A percentile compares a stretch with the other conserved stretches of the same genome.
Evolutionary conservation across 2,329 filamentous ascomycete genomes (phyloP).

Genomic region (Juglanconis juglandina): DNA sequence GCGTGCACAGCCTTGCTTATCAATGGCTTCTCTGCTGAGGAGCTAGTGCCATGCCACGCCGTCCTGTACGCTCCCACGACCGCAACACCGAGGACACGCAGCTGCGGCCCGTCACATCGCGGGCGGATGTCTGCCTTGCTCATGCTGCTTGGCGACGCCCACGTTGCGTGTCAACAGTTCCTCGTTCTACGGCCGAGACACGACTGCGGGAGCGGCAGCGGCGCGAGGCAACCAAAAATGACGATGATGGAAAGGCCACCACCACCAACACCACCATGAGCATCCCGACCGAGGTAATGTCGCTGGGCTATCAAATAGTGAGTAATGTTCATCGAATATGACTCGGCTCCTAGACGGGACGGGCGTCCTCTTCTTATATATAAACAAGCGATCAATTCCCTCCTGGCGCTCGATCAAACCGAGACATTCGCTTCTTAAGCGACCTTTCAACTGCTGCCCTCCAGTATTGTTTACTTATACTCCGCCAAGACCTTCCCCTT

Average conservation of each 20-base stretch:
- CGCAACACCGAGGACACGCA: neutral
- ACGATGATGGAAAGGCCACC: neutral
- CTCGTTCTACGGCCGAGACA: conserved; percentile 17
- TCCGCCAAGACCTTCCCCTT: neutral
- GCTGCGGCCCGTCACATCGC: neutral
- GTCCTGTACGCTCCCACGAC: neutral
- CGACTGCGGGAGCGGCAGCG: conserved; percentile 4
- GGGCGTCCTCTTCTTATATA: conserved; percentile 8
- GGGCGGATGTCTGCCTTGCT: conserved; percentile 4
- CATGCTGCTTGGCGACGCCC: conserved; percentile 1
- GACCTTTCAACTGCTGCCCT: neutral
- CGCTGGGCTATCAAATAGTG: neutral
- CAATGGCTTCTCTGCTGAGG: neutral
- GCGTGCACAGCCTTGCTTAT: neutral
- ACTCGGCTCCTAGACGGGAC: conserved; percentile 12
- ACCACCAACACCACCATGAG: neutral
- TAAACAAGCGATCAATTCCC: conserved; percentile 13
- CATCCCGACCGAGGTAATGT: conserved; percentile 1
- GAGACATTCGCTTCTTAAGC: conserved; percentile 21
- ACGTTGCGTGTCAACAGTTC: neutral
- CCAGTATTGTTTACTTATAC: neutral
- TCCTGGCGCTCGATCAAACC: conserved; percentile 18
- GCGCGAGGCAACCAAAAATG: neutral
- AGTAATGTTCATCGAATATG: conserved; percentile 6
- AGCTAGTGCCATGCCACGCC: neutral